phyloP scores from a whole-genome alignment of 2,329 filamentous ascomycete genomes.

The Tolypocladium inflatum region DNA sequence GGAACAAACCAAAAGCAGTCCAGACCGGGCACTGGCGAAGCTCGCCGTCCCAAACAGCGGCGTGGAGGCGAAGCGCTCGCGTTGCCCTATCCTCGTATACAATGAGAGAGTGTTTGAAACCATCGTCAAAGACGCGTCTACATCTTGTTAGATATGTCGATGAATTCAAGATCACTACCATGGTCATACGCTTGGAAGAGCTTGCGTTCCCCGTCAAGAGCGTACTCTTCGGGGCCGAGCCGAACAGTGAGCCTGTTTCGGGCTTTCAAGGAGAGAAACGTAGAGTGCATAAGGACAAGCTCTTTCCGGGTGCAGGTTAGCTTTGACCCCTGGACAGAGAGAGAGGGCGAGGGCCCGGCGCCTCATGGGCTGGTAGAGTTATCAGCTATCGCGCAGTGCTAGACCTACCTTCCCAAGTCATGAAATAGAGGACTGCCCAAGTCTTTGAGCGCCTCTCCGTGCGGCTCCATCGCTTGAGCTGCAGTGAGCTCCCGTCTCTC shows the following conservation, averaged over 20 bases:
- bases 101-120: slow-evolving; percentile 40
- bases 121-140: slow-evolving; percentile 48
- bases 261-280: slow-evolving; percentile 47
- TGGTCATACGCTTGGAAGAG: slow-evolving; percentile 46
- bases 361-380: background rate
- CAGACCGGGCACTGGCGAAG: slow-evolving; percentile 48
- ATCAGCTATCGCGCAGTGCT: background rate
- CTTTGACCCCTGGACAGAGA: background rate
- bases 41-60: slow-evolving; percentile 44
- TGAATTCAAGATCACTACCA: background rate
- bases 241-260: slow-evolving; percentile 34
- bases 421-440: slow-evolving; percentile 47
- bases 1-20: slow-evolving; percentile 50
- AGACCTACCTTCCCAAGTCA: slow-evolving; percentile 50
- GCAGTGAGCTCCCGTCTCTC: slow-evolving; percentile 37
- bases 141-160: background rate
- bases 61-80: slow-evolving; percentile 42
- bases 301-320: slow-evolving; percentile 26
- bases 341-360: background rate
- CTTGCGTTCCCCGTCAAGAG: slow-evolving; percentile 36
- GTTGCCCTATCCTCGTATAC: slow-evolving; percentile 43
- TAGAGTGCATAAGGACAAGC: slow-evolving; percentile 49
- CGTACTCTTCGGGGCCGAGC: slow-evolving; percentile 35
- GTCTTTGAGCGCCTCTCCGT: slow-evolving; percentile 31
- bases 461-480: slow-evolving; percentile 42